phyloP scores from a whole-genome alignment of 2,329 filamentous ascomycete species.

The Leptographium lundbergii region DNA sequence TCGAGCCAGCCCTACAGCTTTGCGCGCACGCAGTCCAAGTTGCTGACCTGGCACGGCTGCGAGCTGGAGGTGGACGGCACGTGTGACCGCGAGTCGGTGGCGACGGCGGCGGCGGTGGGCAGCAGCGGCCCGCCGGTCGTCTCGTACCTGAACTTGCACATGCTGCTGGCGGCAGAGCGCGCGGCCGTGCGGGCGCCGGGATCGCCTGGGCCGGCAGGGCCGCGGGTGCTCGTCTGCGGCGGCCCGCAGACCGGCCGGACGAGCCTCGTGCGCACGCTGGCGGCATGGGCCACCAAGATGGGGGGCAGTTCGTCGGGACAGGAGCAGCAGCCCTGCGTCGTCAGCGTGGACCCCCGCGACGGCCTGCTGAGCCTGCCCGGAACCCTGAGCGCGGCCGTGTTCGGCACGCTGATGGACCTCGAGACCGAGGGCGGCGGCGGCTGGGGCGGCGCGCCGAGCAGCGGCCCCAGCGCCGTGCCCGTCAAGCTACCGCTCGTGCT shows the following conservation, averaged over 20 bases:
- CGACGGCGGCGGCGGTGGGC: constrained; percentile 21
- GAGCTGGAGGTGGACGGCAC: constrained; percentile 62
- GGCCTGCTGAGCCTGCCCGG: constrained; percentile 67
- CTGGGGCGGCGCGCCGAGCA: constrained; percentile 84
- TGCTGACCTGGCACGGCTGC: constrained; percentile 89
- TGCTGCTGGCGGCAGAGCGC: constrained; percentile 65
- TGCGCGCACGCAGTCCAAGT: constrained; percentile 68
- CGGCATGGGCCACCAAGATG: constrained; percentile 64
- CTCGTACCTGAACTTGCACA: constrained; percentile 74
- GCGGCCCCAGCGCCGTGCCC: constrained; percentile 74
- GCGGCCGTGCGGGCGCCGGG: constrained; percentile 33
- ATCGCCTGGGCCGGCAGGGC: constrained; percentile 40
- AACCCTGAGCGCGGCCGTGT: constrained; percentile 73
- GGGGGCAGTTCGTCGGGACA: constrained; percentile 22
- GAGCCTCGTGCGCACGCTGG: constrained; percentile 61
- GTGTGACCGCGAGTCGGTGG: constrained; percentile 48
- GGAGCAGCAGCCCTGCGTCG: constrained; percentile 57
- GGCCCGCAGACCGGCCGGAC: constrained; percentile 74
- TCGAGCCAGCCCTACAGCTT: constrained; percentile 70
- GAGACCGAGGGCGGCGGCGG: constrained; percentile 58
- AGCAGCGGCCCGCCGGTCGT: constrained; percentile 47
- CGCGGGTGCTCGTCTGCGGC: constrained; percentile 75
- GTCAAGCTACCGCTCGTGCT: constrained; percentile 89
- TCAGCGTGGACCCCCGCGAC: constrained; percentile 77
- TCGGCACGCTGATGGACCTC: constrained; percentile 77